These are phyloP conservation scores for Colletotrichum theobromicola DNA, from an alignment of 2,329 filamentous ascomycete species.

Conservation along the genomic window DNA sequence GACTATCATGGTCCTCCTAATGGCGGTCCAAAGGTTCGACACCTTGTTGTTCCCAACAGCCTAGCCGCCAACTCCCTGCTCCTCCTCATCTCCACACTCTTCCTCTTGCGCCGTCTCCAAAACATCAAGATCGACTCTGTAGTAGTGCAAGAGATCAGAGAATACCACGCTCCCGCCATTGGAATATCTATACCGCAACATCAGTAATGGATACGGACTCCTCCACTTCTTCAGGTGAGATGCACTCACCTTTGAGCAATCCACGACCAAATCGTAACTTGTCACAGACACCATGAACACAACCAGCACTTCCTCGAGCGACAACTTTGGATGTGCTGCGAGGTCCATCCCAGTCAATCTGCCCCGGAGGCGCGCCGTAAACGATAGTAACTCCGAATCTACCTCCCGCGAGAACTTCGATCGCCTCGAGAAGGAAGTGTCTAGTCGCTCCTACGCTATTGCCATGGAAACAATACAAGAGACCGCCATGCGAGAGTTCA, in stretches of 20 bases:
- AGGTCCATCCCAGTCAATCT: background rate
- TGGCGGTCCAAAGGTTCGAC: too few species aligned
- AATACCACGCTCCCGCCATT: background rate
- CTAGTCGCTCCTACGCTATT: background rate
- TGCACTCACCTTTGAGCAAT: background rate
- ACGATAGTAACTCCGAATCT: background rate
- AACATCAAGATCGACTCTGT: background rate
- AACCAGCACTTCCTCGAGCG: background rate
- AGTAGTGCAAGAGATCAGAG: background rate
- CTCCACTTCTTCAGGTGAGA: background rate
- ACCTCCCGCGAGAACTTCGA: background rate
- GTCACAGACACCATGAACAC: background rate
- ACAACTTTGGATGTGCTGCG: fast-evolving
- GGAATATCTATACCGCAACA: background rate
- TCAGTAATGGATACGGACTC: background rate
- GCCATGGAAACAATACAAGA: background rate
- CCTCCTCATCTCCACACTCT: too few species aligned
- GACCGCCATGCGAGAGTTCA: background rate
- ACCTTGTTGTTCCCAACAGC: too few species aligned
- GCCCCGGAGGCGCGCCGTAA: background rate
- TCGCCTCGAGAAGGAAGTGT: background rate
- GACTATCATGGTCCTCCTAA: too few species aligned
- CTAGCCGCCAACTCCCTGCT: too few species aligned
- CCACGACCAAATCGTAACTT: background rate
- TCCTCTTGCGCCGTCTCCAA: too few species aligned